Evolutionary conservation across 176 grass and related monocot species (phyloP).

Genomic region (Poa pratensis): DNA sequence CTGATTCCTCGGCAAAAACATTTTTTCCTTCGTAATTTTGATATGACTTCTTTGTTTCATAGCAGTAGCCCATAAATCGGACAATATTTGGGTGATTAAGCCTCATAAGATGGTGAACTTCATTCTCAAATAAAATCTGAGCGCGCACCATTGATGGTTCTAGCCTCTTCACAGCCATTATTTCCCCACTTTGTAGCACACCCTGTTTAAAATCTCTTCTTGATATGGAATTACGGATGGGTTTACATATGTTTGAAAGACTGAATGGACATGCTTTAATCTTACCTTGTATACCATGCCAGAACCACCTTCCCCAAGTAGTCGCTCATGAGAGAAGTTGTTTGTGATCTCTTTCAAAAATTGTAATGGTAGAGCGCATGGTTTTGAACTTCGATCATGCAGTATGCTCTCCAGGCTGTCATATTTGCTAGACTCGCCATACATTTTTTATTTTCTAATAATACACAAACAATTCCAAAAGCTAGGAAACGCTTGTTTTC

Average conservation of each 20-base stretch:
- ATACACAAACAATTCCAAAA: not conserved
- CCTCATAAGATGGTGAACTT: conserved; percentile 16
- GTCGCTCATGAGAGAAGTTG: conserved; percentile 4
- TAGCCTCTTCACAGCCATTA: not conserved
- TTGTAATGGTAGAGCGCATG: not conserved
- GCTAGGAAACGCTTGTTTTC: not conserved
- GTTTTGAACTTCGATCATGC: not conserved
- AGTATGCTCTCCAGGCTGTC: not conserved
- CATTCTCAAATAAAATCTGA: conserved; percentile 29
- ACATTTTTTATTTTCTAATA: not conserved
- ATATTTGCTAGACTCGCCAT: not conserved
- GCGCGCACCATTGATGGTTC: not conserved
- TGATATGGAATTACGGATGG: not conserved
- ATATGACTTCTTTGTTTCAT: not conserved
- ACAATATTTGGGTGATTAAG: conserved; percentile 1
- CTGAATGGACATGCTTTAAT: not conserved
- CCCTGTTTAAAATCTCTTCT: not conserved
- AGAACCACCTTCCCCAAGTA: conserved; percentile 8
- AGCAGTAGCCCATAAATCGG: conserved; percentile 14
- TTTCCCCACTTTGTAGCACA: not conserved
- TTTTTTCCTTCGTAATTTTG: not conserved
- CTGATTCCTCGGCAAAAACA: not conserved
- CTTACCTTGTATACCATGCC: conserved; percentile 2
- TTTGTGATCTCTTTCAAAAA: not conserved
- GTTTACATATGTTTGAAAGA: not conserved